Evolutionary conservation across 768 basidiomycete genomes (phyloP).

Genomic region (Leccinum truebloodii): DNA sequence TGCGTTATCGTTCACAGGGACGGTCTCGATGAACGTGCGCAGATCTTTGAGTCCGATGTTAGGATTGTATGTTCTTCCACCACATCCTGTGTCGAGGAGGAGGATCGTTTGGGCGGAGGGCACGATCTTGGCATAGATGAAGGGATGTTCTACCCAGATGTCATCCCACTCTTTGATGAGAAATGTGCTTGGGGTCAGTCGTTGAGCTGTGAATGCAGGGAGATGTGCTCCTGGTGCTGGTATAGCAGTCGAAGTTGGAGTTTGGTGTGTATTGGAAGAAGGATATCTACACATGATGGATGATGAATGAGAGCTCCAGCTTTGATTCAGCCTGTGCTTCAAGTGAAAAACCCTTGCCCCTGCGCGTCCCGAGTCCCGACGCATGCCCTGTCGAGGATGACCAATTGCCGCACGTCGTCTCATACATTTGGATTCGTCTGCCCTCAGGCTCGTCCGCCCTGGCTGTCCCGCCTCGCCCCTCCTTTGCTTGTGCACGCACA

Average conservation of each 20-base stretch:
- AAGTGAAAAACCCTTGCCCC: too few species aligned
- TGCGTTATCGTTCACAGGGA: slow-evolving; percentile 43
- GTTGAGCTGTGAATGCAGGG: slow-evolving; percentile 37
- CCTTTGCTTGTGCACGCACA: too few species aligned
- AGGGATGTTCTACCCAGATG: slow-evolving; percentile 51
- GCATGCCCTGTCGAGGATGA: too few species aligned
- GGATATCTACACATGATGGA: slow-evolving; percentile 20
- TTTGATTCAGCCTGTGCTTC: neutral
- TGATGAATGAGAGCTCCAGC: neutral
- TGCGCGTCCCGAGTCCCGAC: too few species aligned
- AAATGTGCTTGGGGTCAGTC: slow-evolving; percentile 39
- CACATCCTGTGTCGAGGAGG: slow-evolving; percentile 57
- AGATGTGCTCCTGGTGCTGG: neutral
- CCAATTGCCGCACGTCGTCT: too few species aligned
- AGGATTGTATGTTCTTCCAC: slow-evolving; percentile 45
- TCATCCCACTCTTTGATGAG: slow-evolving; percentile 54
- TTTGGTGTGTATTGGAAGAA: neutral
- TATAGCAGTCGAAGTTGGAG: neutral
- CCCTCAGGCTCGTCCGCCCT: too few species aligned
- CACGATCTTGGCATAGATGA: slow-evolving; percentile 53
- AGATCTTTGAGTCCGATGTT: slow-evolving; percentile 44
- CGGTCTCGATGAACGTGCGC: slow-evolving; percentile 51
- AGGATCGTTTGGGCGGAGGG: slow-evolving; percentile 43
- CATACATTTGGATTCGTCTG: too few species aligned
- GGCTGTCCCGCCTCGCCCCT: too few species aligned